A percentile compares a stretch with the other conserved stretches of the same genome.
Conservation (phyloP, 192 early-diverging fungal genomes). For the Tieghemiomyces parasiticus region DNA sequence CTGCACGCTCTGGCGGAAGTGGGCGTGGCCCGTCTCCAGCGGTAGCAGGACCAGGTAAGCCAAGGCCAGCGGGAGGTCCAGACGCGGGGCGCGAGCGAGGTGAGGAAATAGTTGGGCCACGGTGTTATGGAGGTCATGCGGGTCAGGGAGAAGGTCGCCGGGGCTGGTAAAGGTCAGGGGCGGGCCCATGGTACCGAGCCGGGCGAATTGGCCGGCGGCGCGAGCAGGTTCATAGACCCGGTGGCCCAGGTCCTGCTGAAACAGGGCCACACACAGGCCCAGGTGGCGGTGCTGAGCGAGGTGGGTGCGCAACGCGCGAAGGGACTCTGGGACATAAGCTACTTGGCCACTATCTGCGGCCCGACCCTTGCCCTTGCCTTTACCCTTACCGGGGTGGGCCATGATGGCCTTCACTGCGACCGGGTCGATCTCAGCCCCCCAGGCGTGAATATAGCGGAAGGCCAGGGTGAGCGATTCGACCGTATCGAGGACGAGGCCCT, state of each 20-base stretch:
- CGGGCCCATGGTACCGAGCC: too few relatives aligned
- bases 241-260: background rate
- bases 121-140: background rate
- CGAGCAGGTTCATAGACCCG: too few relatives aligned
- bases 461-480: constrained; percentile 30
- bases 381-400: too few relatives aligned
- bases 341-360: too few relatives aligned
- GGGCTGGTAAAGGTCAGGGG: too few relatives aligned
- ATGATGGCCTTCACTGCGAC: too few relatives aligned
- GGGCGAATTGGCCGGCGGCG: too few relatives aligned
- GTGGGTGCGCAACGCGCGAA: too few relatives aligned
- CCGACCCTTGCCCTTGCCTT: too few relatives aligned
- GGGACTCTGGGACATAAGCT: too few relatives aligned
- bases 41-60: background rate
- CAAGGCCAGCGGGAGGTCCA: constrained; percentile 5
- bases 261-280: background rate
- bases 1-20: constrained; percentile 3
- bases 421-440: background rate
- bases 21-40: constrained; percentile 2
- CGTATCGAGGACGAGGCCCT: constrained; percentile 43
- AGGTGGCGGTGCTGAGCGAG: constrained; percentile 8
- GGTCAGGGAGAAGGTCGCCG: too few relatives aligned
- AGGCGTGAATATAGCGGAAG: background rate
- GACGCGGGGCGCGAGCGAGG: background rate
- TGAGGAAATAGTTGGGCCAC: constrained; percentile 4